Base-by-base conservation (phyloP, 2,329 filamentous ascomycete species). In the Sarocladium oryzae region DNA sequence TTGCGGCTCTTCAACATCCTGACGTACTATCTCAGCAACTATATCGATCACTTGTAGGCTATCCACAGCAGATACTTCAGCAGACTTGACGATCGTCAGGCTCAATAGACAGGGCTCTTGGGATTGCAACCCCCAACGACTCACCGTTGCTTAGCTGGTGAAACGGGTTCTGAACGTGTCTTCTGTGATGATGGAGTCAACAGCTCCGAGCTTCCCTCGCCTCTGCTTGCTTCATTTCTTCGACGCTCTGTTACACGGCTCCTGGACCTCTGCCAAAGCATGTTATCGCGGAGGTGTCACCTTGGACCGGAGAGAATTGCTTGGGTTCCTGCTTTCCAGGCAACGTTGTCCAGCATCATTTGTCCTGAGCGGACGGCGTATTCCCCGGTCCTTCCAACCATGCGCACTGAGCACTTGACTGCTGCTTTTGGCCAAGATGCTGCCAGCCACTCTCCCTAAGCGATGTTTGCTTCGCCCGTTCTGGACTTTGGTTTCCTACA, bases 161-260 rank as follows among this genome's bases (percentile, higher is more conserved):
- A 15, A 32, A n/a, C n/a, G n/a, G n/a, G n/a, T n/a, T n/a, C n/a
- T n/a, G n/a, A n/a, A n/a, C n/a, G n/a, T n/a, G n/a, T n/a, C 28
- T 30, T 30, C 28, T 37, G 16, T 23, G 16, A 8, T 13, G 37
- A 24, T 11, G 37, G n/a, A n/a, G n/a, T n/a, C n/a, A n/a, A n/a
- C n/a, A n/a, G n/a, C n/a, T n/a, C n/a, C n/a, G n/a, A n/a, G n/a
- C n/a, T 13, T 11, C 26, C 3, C 24, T 48, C 24, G 43, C 48
- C 52, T 38, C 43, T 37, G 50, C 40, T 48, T 41, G 40, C 23
- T 49, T 30, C 16, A 37, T 50, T 40, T 48, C 43, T 32, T 33
- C 26, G 10, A 21, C 28, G 4, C 10, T 20, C 13, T n/a, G 43
- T 48, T 20, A 48, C 43, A 48, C 43, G 16, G 43, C 16, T 15